phyloP scores from a whole-genome alignment of 306 rosid species.

The peach (Prunus persica) region Prunus_persica_NCBIv2 NC_034011.1:1438501-1439000 shows the following conservation, averaged over 20 bases:
- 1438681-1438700: conserved; percentile 20
- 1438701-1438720: conserved; percentile 4
- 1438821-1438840: conserved; percentile 27
- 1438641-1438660: no score
- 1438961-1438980: no score
- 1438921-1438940: no score
- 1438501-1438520: no score
- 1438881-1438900: no score
- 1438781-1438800: conserved; percentile 8
- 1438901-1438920: no score
- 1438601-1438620: background rate
- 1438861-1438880: conserved; percentile 26
- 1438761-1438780: conserved; percentile 11
- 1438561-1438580: background rate
- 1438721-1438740: conserved; percentile 2
- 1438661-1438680: background rate
- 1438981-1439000: no score
- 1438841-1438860: conserved; percentile 20
- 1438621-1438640: no score
- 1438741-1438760: background rate
- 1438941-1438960: no score
- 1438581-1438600: background rate
- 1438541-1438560: no score
- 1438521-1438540: no score
- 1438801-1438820: conserved; percentile 25